Percentiles rank a stretch among this genome's conserved stretches.
phyloP scores from a whole-genome alignment of 805 yeast species.

The Ogataea methanolica region DNA sequence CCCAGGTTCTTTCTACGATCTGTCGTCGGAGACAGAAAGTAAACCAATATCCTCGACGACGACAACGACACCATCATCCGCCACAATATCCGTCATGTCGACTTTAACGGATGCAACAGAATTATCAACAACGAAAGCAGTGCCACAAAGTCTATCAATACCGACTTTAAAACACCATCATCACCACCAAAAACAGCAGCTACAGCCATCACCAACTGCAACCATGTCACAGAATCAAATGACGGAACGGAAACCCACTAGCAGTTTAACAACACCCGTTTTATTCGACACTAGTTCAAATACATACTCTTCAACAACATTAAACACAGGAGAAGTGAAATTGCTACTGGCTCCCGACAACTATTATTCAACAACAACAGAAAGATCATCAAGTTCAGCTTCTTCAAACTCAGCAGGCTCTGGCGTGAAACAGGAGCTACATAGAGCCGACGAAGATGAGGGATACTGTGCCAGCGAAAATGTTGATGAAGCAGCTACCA shows the following conservation, averaged over 20 bases:
- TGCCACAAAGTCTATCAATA: too few species aligned
- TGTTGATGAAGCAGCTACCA: too few species aligned
- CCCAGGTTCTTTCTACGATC: too few species aligned
- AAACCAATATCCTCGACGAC: neutral
- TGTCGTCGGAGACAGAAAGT: too few species aligned
- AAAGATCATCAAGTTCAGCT: too few species aligned
- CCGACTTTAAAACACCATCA: too few species aligned
- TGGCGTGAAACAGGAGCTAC: too few species aligned
- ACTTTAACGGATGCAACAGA: too few species aligned
- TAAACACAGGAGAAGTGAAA: constrained; percentile 6
- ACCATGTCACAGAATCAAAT: neutral
- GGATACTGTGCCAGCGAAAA: too few species aligned
- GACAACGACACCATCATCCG: neutral
- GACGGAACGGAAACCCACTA: neutral
- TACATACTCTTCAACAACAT: constrained; percentile 4
- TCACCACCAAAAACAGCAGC: neutral
- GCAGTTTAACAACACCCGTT: neutral
- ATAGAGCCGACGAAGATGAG: too few species aligned
- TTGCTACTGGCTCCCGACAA: constrained; percentile 5
- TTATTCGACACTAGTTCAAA: neutral
- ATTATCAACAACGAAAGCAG: too few species aligned
- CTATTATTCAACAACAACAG: constrained; percentile 1
- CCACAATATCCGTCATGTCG: neutral
- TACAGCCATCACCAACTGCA: neutral
- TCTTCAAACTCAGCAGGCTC: too few species aligned